phyloP scores from a whole-genome alignment of 495 filamentous ascomycete genomes.

The Letharia lupina region DNA sequence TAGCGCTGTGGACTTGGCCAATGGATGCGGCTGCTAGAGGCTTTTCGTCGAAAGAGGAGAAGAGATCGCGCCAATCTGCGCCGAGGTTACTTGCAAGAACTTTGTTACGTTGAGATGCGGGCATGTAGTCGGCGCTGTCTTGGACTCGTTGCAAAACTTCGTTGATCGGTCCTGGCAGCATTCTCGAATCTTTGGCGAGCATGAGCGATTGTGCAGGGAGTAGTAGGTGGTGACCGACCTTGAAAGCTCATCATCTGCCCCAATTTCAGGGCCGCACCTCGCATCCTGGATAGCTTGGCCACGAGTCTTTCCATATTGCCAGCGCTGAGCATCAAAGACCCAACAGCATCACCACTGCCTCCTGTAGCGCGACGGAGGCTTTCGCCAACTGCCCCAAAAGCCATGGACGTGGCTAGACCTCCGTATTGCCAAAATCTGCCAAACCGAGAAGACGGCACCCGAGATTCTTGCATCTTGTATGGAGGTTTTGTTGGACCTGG shows the following conservation, averaged over 20 bases:
- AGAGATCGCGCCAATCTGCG: constrained; percentile 75
- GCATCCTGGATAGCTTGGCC: constrained; percentile 86
- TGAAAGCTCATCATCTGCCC: constrained; percentile 98
- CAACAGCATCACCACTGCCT: constrained; percentile 44
- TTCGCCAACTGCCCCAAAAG: constrained; percentile 85
- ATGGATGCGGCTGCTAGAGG: constrained; percentile 97
- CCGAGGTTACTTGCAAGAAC: constrained; percentile 76
- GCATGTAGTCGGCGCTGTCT: constrained; percentile 98
- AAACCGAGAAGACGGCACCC: constrained; percentile 79
- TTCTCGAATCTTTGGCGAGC: constrained; percentile 62
- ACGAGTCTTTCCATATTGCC: constrained; percentile 89
- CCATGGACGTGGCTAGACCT: constrained; percentile 87
- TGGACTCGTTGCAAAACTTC: constrained; percentile 88
- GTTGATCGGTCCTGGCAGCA: constrained; percentile 78
- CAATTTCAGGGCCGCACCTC: constrained; percentile 94
- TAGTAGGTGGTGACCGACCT: constrained; percentile 35
- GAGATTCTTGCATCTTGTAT: constrained; percentile 79
- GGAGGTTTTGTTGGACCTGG: constrained; percentile 18
- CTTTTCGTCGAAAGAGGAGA: constrained; percentile 74
- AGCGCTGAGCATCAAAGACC: constrained; percentile 80
- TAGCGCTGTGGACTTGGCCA: constrained; percentile 86
- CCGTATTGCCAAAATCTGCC: constrained; percentile 90
- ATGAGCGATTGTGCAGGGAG: constrained; percentile 15
- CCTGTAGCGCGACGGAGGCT: constrained; percentile 61
- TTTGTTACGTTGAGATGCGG: constrained; percentile 76